These are phyloP conservation scores for Omphalotus guepiniiformis DNA, from an alignment of 768 basidiomycete genomes.

Conservation along the genomic window DNA sequence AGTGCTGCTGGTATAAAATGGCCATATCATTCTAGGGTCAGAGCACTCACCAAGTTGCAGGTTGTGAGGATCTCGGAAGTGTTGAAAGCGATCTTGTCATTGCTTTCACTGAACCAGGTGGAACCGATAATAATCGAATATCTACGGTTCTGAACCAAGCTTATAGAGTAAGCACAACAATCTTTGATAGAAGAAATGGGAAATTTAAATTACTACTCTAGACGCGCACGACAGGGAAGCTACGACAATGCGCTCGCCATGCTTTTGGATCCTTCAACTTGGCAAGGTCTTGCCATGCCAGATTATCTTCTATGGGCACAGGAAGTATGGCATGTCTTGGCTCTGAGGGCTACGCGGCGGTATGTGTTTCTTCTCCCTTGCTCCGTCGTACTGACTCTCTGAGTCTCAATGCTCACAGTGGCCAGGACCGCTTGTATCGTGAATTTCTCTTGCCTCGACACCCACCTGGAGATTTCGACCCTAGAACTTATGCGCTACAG, in stretches of 20 bases:
- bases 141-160: slow-evolving; percentile 62
- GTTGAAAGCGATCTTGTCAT: slow-evolving; percentile 70
- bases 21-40: background rate
- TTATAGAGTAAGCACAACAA: slow-evolving; percentile 46
- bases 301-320: slow-evolving; percentile 73
- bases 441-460: slow-evolving; percentile 60
- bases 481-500: slow-evolving; percentile 46
- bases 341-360: slow-evolving; percentile 66
- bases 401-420: slow-evolving; percentile 32
- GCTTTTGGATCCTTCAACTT: slow-evolving; percentile 65
- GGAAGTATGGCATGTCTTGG: slow-evolving; percentile 75
- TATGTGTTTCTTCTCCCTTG: slow-evolving; percentile 25
- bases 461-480: slow-evolving; percentile 50
- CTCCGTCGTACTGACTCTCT: slow-evolving; percentile 1
- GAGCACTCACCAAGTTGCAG: slow-evolving; percentile 28
- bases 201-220: slow-evolving; percentile 24
- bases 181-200: background rate
- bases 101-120: slow-evolving; percentile 55
- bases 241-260: slow-evolving; percentile 58
- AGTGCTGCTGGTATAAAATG: slow-evolving; percentile 49
- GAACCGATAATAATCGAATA: slow-evolving; percentile 59
- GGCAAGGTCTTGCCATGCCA: slow-evolving; percentile 59
- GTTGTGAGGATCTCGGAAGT: slow-evolving; percentile 58
- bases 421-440: slow-evolving; percentile 60
- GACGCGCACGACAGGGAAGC: slow-evolving; percentile 66